Evolutionary conservation across 2,329 filamentous ascomycete genomes (phyloP).

Genomic region (Neopestalotiopsis sp.): DNA sequence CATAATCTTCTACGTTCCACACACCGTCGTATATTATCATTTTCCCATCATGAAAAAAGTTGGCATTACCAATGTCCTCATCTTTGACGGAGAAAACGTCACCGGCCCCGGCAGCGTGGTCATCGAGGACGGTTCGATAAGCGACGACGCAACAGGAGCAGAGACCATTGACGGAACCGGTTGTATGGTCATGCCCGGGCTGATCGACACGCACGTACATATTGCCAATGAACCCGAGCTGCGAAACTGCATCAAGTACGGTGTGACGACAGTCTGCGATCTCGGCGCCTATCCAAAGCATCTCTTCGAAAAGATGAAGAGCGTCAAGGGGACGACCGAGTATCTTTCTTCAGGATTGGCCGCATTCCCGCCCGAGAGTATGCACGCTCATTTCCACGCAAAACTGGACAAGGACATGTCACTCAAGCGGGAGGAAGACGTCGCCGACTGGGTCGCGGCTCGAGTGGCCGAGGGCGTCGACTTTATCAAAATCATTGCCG

Average conservation of each 20-base stretch:
- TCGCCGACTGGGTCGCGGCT: slow-evolving; percentile 23
- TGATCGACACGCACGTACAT: slow-evolving; percentile 32
- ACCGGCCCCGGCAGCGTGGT: slow-evolving; percentile 25
- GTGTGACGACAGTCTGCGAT: slow-evolving; percentile 8
- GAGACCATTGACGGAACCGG: slow-evolving; percentile 27
- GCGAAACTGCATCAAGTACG: slow-evolving; percentile 22
- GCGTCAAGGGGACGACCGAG: slow-evolving; percentile 21
- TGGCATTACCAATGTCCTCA: slow-evolving; percentile 28
- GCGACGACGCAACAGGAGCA: slow-evolving; percentile 18
- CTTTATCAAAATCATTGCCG: slow-evolving; percentile 36
- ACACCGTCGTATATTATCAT: no score
- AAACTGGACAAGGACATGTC: slow-evolving; percentile 20
- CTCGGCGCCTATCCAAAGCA: slow-evolving; percentile 20
- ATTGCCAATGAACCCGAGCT: slow-evolving; percentile 26
- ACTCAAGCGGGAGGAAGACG: slow-evolving; percentile 24
- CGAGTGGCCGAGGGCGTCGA: slow-evolving; percentile 28
- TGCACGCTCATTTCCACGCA: slow-evolving; percentile 23
- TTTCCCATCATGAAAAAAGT: background rate
- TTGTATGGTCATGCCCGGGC: slow-evolving; percentile 29
- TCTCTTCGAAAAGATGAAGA: slow-evolving; percentile 21
- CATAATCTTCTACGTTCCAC: no score
- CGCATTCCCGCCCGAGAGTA: slow-evolving; percentile 25
- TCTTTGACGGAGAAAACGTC: slow-evolving; percentile 29
- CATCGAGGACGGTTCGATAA: slow-evolving; percentile 26
- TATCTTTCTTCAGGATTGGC: slow-evolving; percentile 26